Percentiles rank a stretch among this genome's conserved stretches.
Conservation (phyloP, 805 yeast genomes). For the Wilhelminamyces savonicus region DNA sequence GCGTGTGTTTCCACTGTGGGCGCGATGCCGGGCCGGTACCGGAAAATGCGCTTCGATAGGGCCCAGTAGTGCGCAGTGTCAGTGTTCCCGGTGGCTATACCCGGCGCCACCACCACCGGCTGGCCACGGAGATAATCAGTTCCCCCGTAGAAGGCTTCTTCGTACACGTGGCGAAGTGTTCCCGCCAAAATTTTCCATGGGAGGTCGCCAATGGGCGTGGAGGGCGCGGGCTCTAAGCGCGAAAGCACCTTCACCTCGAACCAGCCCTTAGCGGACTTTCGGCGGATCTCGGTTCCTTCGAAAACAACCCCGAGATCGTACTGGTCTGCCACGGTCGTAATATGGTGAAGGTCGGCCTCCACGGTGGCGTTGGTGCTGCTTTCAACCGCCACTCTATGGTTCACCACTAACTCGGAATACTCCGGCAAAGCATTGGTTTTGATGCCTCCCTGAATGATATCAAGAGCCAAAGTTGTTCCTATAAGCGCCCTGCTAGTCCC, state of each 20-base stretch:
- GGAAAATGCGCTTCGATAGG: constrained; percentile 53
- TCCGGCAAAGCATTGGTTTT: constrained; percentile 79
- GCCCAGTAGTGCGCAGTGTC: constrained; percentile 65
- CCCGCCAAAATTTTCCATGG: constrained; percentile 43
- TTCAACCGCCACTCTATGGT: constrained; percentile 62
- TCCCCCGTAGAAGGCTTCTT: constrained; percentile 34
- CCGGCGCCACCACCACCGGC: constrained; percentile 47
- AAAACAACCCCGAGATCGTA: constrained; percentile 43
- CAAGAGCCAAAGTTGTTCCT: constrained; percentile 63
- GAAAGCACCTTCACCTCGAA: constrained; percentile 26
- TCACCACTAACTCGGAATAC: constrained; percentile 43
- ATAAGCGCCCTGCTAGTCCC: constrained; percentile 32
- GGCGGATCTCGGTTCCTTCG: constrained; percentile 18
- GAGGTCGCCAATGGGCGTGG: no score
- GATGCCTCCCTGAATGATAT: constrained; percentile 64
- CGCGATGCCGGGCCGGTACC: constrained; percentile 47
- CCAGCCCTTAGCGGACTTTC: constrained; percentile 31
- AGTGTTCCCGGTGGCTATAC: constrained; percentile 63
- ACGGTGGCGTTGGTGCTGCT: constrained; percentile 39
- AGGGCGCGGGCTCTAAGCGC: constrained; percentile 46
- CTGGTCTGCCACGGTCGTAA: constrained; percentile 36
- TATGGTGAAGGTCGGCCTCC: constrained; percentile 30
- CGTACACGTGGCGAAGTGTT: constrained; percentile 40
- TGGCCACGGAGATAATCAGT: constrained; percentile 5
- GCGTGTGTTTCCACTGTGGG: constrained; percentile 30